phyloP scores from a whole-genome alignment of 148 eudicot genomes.

The Silene uniflora region DNA sequence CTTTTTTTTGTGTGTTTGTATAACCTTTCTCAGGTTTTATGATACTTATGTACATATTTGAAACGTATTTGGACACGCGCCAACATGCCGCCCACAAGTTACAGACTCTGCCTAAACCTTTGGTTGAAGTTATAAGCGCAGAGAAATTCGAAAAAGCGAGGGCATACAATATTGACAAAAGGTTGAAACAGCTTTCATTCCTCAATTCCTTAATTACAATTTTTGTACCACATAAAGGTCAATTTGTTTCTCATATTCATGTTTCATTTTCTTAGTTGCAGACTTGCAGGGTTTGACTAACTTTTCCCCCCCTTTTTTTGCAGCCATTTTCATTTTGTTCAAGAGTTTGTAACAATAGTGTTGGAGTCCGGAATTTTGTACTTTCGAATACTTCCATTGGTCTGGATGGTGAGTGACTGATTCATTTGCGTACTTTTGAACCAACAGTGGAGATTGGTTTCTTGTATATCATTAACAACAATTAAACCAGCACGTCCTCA shows the following conservation, averaged over 20 bases:
- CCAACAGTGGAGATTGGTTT: background rate
- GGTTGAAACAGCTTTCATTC: conserved; percentile 33
- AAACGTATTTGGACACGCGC: conserved; percentile 78
- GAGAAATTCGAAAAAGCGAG: conserved; percentile 92
- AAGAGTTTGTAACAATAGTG: conserved; percentile 76
- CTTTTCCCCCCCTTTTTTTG: conserved; percentile 1
- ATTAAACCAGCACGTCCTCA: background rate
- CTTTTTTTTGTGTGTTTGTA: background rate
- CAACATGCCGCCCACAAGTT: conserved; percentile 82
- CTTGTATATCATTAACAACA: background rate
- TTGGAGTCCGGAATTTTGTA: conserved; percentile 82
- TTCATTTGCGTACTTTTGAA: conserved; percentile 1
- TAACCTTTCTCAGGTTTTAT: conserved; percentile 59
- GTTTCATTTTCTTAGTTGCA: conserved; percentile 4
- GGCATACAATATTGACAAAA: conserved; percentile 94
- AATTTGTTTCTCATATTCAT: background rate
- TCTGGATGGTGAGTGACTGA: conserved; percentile 71
- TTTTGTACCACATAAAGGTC: background rate
- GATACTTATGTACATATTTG: conserved; percentile 85
- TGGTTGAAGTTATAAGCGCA: conserved; percentile 83
- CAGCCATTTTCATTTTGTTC: conserved; percentile 93
- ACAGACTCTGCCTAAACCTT: conserved; percentile 75
- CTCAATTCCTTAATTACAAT: background rate
- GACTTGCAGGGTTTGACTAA: conserved; percentile 1
- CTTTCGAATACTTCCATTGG: conserved; percentile 78